Percentiles rank a stretch among this genome's conserved stretches.
These are phyloP conservation scores for Psilocybe cubensis DNA, from an alignment of 768 basidiomycete species.

Conservation along the genomic window DNA sequence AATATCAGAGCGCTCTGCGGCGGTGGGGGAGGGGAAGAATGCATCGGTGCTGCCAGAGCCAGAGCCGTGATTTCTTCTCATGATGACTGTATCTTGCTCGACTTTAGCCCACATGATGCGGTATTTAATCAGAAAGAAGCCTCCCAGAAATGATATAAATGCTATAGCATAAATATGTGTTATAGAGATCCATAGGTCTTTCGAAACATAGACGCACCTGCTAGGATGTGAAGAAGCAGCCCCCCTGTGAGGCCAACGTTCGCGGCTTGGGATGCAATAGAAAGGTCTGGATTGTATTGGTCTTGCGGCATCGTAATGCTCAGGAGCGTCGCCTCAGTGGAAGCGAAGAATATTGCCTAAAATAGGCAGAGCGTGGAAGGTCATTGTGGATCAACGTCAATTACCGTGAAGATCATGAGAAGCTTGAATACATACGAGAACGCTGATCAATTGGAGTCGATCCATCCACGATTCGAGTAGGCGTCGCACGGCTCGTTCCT, in stretches of 20 bases:
- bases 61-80: neutral
- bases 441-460: constrained; percentile 58
- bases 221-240: neutral
- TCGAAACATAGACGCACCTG: neutral
- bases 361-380: neutral
- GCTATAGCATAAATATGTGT: neutral
- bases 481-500: constrained; percentile 42
- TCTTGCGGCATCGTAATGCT: constrained; percentile 4
- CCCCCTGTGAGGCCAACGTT: neutral
- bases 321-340: neutral
- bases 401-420: neutral
- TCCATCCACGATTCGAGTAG: constrained; percentile 67
- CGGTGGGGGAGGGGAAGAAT: neutral
- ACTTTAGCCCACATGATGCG: neutral
- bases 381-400: neutral
- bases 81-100: neutral
- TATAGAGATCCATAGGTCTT: too few species aligned
- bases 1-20: neutral
- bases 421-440: constrained; percentile 47
- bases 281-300: neutral
- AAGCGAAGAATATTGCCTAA: constrained; percentile 2
- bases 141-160: constrained; percentile 1
- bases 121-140: neutral
- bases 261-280: neutral
- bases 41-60: neutral